Percentiles rank a stretch among this genome's conserved stretches.
Evolutionary conservation across 2,329 filamentous ascomycete species (phyloP).

Genomic region (Fusarium ambrosium): DNA sequence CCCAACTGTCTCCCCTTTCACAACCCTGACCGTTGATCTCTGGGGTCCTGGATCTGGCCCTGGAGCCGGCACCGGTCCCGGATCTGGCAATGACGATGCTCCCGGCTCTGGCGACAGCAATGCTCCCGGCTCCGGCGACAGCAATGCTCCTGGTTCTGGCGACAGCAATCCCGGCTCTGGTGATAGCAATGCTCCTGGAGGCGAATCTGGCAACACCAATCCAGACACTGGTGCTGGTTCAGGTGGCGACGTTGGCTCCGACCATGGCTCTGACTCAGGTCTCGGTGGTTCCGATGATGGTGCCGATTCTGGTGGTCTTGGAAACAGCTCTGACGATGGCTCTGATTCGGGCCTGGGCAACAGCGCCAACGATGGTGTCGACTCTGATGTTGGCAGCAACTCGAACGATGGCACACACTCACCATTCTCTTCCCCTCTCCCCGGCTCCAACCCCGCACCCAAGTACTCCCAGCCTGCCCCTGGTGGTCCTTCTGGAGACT

Average conservation of each 20-base stretch:
- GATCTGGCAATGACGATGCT: not conserved
- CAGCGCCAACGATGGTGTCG: not conserved
- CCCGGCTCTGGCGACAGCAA: not conserved
- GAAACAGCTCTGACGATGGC: slow-evolving; percentile 8
- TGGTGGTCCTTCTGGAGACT: slow-evolving; percentile 32
- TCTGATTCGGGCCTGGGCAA: slow-evolving; percentile 6
- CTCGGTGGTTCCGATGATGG: slow-evolving; percentile 18
- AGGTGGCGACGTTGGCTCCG: not conserved
- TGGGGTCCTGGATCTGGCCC: slow-evolving; percentile 44
- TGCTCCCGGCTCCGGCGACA: not conserved
- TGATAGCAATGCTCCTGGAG: not conserved
- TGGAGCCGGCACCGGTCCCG: slow-evolving; percentile 20
- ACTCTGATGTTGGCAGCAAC: slow-evolving; percentile 16
- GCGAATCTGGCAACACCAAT: not conserved
- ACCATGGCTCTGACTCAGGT: slow-evolving; percentile 14
- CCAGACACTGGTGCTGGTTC: slow-evolving; percentile 8
- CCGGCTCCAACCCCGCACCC: slow-evolving; percentile 39
- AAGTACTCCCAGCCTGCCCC: slow-evolving; percentile 36
- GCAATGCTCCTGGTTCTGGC: not conserved
- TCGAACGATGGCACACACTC: slow-evolving; percentile 14
- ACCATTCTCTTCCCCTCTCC: slow-evolving; percentile 20
- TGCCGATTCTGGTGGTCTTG: not conserved
- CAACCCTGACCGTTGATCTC: slow-evolving; percentile 54
- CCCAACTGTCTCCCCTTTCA: slow-evolving; percentile 48
- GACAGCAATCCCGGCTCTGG: not conserved